Conservation (phyloP, 805 yeast species). For the Cyberlindnera bimundalis region DNA sequence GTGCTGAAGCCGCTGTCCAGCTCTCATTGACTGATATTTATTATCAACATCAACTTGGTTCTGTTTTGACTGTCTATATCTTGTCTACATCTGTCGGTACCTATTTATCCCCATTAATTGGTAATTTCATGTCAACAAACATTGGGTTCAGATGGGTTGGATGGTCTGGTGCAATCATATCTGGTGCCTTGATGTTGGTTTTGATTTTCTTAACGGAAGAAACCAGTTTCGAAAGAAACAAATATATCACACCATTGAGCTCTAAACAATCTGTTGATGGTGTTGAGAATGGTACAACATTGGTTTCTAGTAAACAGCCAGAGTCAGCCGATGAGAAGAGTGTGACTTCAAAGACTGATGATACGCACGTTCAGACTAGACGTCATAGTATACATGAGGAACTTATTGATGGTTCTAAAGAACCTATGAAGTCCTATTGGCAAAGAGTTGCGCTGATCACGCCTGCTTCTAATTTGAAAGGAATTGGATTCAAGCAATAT, state of each 20-base stretch:
- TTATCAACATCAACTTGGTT: constrained; percentile 73
- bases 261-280: constrained; percentile 20
- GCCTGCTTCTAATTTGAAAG: constrained; percentile 55
- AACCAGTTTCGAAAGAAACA: constrained; percentile 59
- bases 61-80: constrained; percentile 69
- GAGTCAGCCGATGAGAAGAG: constrained; percentile 18
- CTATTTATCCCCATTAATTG: constrained; percentile 74
- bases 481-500: constrained; percentile 66
- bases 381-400: constrained; percentile 16
- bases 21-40: constrained; percentile 68
- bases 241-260: constrained; percentile 33
- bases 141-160: constrained; percentile 80
- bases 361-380: neutral
- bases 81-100: constrained; percentile 75
- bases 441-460: constrained; percentile 47
- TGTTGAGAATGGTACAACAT: constrained; percentile 18
- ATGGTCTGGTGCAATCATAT: constrained; percentile 59
- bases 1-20: constrained; percentile 72
- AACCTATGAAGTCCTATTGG: constrained; percentile 42
- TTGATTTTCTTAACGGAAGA: constrained; percentile 65
- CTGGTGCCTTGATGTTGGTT: constrained; percentile 53
- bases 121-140: constrained; percentile 63
- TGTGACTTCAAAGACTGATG: constrained; percentile 6
- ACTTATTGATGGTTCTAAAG: constrained; percentile 39
- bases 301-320: constrained; percentile 9